phyloP scores from a whole-genome alignment of 495 filamentous ascomycete genomes.

The Lineolata rhizophorae region DNA sequence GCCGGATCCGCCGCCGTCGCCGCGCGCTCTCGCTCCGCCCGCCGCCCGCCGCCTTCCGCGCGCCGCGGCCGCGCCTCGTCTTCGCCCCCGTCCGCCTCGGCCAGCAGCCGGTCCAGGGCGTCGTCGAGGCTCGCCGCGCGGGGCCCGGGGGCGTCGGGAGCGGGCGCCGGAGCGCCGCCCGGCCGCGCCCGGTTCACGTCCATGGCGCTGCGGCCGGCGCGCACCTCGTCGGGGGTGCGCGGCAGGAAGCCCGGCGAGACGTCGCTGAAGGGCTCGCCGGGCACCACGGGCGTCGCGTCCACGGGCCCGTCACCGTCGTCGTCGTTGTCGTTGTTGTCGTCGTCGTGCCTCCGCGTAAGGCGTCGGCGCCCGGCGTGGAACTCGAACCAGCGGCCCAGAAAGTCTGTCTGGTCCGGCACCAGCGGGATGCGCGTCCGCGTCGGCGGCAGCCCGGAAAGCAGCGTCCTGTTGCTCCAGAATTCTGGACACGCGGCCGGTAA shows the following conservation, averaged over 20 bases:
- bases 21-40: too few relatives aligned
- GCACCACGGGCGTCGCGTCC: too few relatives aligned
- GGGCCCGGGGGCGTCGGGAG: not conserved
- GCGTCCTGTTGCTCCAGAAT: conserved; percentile 21
- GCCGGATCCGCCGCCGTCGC: too few relatives aligned
- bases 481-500: conserved; percentile 14
- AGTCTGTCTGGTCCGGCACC: conserved; percentile 20
- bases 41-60: too few relatives aligned
- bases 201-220: conserved; percentile 4
- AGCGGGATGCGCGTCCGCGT: conserved; percentile 18
- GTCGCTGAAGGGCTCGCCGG: conserved; percentile 19
- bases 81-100: not conserved
- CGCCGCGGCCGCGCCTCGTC: too few relatives aligned
- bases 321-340: too few relatives aligned
- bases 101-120: not conserved
- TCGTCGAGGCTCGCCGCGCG: not conserved
- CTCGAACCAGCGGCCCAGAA: conserved; percentile 21
- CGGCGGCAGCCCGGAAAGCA: too few relatives aligned
- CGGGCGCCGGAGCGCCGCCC: not conserved
- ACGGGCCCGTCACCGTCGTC: too few relatives aligned
- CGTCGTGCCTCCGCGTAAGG: too few relatives aligned
- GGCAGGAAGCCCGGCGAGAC: conserved; percentile 21
- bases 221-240: conserved; percentile 17
- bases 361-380: conserved; percentile 22
- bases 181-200: not conserved